These are phyloP conservation scores for Zygosaccharomyces bailii DNA, from an alignment of 805 yeast species.

Conservation along the genomic window DNA sequence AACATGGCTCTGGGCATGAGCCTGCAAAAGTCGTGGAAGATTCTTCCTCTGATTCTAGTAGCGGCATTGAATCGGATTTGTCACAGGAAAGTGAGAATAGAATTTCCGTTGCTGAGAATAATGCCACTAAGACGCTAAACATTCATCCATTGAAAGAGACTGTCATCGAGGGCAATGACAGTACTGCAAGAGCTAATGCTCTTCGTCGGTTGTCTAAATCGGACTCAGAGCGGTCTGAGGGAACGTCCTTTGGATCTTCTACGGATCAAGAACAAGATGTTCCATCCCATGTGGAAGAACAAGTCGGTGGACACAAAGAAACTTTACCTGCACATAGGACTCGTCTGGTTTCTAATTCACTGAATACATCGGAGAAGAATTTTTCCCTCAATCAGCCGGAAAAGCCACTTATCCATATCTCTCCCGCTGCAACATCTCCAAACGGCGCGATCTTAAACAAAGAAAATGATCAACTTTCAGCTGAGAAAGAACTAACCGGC, in stretches of 20 bases:
- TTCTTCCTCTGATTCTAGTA: constrained; percentile 13
- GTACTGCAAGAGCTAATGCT: neutral
- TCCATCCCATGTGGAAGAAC: neutral
- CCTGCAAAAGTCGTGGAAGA: constrained; percentile 7
- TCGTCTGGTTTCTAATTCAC: neutral
- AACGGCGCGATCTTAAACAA: neutral
- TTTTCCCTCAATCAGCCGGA: neutral
- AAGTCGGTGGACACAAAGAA: neutral
- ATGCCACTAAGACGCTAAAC: constrained; percentile 18
- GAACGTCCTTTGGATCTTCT: constrained; percentile 6
- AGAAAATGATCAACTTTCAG: neutral
- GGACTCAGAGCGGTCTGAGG: constrained; percentile 3
- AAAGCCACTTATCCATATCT: neutral
- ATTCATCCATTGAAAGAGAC: constrained; percentile 24
- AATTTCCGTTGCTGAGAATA: constrained; percentile 18
- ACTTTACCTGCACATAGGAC: neutral
- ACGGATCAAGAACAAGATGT: constrained; percentile 1
- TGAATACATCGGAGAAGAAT: neutral
- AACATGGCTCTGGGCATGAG: constrained; percentile 7
- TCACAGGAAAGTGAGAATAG: constrained; percentile 16
- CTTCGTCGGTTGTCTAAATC: neutral
- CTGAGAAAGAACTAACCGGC: neutral
- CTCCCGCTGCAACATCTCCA: neutral
- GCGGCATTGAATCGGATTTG: constrained; percentile 22
- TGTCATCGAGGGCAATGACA: constrained; percentile 8